Base-by-base conservation (phyloP, 345 rosid species). In the Lepidium sativum region DNA sequence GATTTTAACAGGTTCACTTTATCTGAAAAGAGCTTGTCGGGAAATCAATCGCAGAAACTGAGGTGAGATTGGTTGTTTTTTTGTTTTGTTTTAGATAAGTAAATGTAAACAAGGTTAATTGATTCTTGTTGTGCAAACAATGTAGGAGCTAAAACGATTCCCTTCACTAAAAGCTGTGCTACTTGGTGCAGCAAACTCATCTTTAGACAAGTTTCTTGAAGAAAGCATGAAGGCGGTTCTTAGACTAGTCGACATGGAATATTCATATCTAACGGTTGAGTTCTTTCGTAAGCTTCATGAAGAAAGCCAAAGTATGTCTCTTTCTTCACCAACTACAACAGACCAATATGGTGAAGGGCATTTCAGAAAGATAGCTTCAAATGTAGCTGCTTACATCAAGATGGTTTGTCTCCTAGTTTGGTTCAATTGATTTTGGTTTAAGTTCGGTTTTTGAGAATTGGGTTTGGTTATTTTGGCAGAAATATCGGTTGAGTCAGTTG, bases 241-340 rank as follows among this genome's bases (percentile, higher is more conserved):
- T 13, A 81, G 87, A 14, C 41, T 88, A 68, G 92, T 88, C 14
- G 92, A 88, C 58, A 88, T 88, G 96, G 96, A 88, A 63, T 71
- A 92, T 20, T 86, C 92, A 12, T 88, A 84, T 52, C 74, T 86
- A 67, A 88, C 96, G 0, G 96, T 84, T 7, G 96, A 88, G 4
- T 88, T 88, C 83, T 88, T 86, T 54, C 80, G 96, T 43, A 86
- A 72, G 60, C 92, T 88, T 58, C 92, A 54, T 5, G 56, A 9
- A 64, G 90, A 83, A 76, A 71, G 65, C 50, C 90, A 84, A 65
- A 77, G 10, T 4, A 6, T 68, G 18, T 8, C 71, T 57, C 29
- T 40, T 38, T 53, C 70, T 16, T 29, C 71, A 25, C 29, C 65
- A 48, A 10, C 68, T 2, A 51, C 68, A 12, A 42, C 63, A 43